These are phyloP conservation scores for Aspergillus persii DNA, from an alignment of 2,329 filamentous ascomycete species.

Conservation along the genomic window DNA sequence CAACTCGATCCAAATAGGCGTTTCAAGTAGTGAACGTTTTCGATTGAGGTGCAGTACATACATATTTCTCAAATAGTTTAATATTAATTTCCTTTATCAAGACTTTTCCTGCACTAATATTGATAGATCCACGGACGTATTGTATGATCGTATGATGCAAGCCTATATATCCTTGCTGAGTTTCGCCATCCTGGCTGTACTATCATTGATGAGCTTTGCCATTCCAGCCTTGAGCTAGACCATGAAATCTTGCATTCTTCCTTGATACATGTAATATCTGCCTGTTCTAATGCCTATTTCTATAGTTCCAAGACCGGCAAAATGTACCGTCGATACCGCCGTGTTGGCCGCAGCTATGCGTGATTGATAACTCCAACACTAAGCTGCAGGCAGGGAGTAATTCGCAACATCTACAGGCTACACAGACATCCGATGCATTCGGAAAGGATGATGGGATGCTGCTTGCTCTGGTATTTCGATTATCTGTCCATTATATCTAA, in stretches of 20 bases:
- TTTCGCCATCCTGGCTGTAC: neutral
- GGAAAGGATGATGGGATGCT: too few relatives aligned
- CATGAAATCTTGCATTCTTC: too few relatives aligned
- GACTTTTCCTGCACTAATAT: neutral
- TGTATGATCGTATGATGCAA: neutral
- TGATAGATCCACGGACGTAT: neutral
- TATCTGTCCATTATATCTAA: neutral
- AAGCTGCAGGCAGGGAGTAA: too few relatives aligned
- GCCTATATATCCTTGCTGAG: neutral
- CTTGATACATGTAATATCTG: neutral
- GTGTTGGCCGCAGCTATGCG: too few relatives aligned
- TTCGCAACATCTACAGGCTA: too few relatives aligned
- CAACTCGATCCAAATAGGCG: slow-evolving; percentile 25
- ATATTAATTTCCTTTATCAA: neutral
- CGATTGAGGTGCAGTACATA: slow-evolving; percentile 33
- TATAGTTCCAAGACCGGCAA: too few relatives aligned
- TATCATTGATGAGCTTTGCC: neutral
- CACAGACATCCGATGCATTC: too few relatives aligned
- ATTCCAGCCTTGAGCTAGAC: too few relatives aligned
- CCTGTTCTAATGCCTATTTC: neutral
- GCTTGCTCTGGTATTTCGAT: too few relatives aligned
- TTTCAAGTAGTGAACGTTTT: slow-evolving; percentile 22
- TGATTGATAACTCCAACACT: too few relatives aligned
- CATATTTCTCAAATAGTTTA: neutral
- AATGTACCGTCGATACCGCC: too few relatives aligned